Base-by-base conservation (phyloP, 306 rosid species). In the Ochetophila trinervis region DNA sequence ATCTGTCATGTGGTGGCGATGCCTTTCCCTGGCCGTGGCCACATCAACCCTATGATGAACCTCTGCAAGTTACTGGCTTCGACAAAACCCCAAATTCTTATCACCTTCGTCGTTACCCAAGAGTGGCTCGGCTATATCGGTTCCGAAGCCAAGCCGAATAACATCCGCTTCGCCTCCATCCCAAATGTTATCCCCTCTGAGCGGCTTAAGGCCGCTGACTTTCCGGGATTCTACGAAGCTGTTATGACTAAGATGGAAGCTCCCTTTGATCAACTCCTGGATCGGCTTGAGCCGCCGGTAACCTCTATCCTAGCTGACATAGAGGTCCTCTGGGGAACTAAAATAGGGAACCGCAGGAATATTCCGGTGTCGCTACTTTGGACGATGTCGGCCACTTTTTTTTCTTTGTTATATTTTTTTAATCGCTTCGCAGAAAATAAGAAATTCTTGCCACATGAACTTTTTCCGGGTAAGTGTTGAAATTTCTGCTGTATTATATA, bases 51-150 rank as follows among this genome's bases (percentile, higher is more conserved):
- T 34, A 55, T 83, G 82, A 69, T 81, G 68, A 78, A 69, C 74
- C 64, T 86, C 50, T 76, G 76, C 78, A 86, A 76, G 10, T 23
- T 75, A 9, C 66, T 79, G 0, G 22, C 78, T 5, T 62, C 37
- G 0, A 53, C 44, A 52, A 37, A n/a, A 9, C 32, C 73, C 2
- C 53, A 74, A 5, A 63, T 77, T 52, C 70, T 74, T 54, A 62
- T 85, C 65, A 82, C 82, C 70, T 79, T 82, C 48, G 80, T 85
- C 30, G 76, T 85, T 66, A 85, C 90, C 16, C 78, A 84, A 66
- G 87, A 85, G 65, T 82, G 87, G 17, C 32, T 54, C 34, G 59
- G 59, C 16, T 21, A 19, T 11, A 20, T 54, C 34, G 59, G 59
- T 12, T 54, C 59, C 34, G 59, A 54, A 5, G 16, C 30, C 12